Evolutionary conservation across 2,329 filamentous ascomycete species (phyloP), one percentile per base, ranked within the genome.

Genomic region (Bipolaris cookei): DNA sequence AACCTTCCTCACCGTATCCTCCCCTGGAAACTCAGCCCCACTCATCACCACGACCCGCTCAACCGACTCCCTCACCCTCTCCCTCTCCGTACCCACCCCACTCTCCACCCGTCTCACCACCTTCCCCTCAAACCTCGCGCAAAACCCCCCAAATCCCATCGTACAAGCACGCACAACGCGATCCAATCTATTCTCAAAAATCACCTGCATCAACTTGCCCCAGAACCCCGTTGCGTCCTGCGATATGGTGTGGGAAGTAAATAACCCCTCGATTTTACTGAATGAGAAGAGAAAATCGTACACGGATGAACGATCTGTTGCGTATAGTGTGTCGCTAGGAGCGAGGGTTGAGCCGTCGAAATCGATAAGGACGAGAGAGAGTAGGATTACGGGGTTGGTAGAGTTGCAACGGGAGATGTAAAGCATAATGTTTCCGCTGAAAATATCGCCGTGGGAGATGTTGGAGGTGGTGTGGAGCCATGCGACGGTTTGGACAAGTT

Each of bases 391-490:
- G 13, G 21, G 18, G 30, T 10, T 45, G 0, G 10, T 5, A 8
- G 30, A 1, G 10, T 11, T 30, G 1, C 1, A 45, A 10, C 1
- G n/a, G 6, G 18, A 53, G 3, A 53, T 8, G 2, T 53, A 23
- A 4, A 53, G 41, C 42, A 53, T 47, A 1, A 47, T 42, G 34
- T 53, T 53, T 21, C 21, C 50, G 4, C 21, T 34, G 3, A 53
- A 53, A 25, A 47, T 21, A 8, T 53, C 42, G 13, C 38, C n/a
- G 18, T 47, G 51, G 7, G 51, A 10, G 13, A 34, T 25, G 2
- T 41, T 37, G 20, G 42, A 18, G 2, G 14, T 2, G 16, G 30
- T 13, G 25, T 47, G 42, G 1, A 47, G 34, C 42, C 42, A 47
- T 2, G n/a, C 14, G 6, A 53, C 1, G 1, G 23, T 38, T 3